phyloP scores from a whole-genome alignment of 208 protist species.

The Vickermania ingenoplastis region DNA sequence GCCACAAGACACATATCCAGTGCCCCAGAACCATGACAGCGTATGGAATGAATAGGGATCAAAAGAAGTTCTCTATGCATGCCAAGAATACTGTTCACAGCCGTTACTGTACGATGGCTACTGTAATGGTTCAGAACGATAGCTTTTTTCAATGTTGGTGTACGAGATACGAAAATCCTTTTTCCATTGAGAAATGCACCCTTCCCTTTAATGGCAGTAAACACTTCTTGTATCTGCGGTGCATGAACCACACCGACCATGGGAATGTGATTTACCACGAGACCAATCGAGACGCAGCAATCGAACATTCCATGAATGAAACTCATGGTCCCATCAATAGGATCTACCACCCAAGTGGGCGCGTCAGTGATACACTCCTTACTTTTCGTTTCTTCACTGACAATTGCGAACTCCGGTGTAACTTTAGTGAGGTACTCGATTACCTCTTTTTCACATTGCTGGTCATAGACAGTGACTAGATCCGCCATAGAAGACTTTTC shows the following conservation, averaged over 20 bases:
- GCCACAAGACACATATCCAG: constrained; percentile 44
- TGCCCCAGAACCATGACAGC: constrained; percentile 32
- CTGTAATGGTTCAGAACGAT: constrained; percentile 4
- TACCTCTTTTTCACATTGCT: constrained; percentile 70
- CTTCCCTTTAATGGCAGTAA: constrained; percentile 51
- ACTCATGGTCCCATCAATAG: constrained; percentile 67
- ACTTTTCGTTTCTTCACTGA: constrained; percentile 54
- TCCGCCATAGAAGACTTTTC: constrained; percentile 40
- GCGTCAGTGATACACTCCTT: constrained; percentile 19
- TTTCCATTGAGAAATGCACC: constrained; percentile 54
- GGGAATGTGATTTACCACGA: constrained; percentile 31
- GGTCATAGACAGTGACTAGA: constrained; percentile 68
- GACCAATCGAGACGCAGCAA: constrained; percentile 69
- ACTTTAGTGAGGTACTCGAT: constrained; percentile 37
- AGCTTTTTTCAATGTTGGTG: constrained; percentile 12
- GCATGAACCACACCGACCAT: constrained; percentile 64
- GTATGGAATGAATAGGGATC: constrained; percentile 24
- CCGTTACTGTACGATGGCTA: constrained; percentile 13
- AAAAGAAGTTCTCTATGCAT: constrained; percentile 20
- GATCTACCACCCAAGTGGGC: constrained; percentile 77
- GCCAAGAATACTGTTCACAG: constrained; percentile 21
- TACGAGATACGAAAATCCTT: constrained; percentile 26
- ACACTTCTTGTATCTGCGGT: constrained; percentile 66
- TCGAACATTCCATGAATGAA: constrained; percentile 67
- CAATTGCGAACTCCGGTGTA: constrained; percentile 48